These are phyloP conservation scores for Geranomyces michiganensis DNA, from an alignment of 192 early-diverging fungal genomes.

Conservation along the genomic window DNA sequence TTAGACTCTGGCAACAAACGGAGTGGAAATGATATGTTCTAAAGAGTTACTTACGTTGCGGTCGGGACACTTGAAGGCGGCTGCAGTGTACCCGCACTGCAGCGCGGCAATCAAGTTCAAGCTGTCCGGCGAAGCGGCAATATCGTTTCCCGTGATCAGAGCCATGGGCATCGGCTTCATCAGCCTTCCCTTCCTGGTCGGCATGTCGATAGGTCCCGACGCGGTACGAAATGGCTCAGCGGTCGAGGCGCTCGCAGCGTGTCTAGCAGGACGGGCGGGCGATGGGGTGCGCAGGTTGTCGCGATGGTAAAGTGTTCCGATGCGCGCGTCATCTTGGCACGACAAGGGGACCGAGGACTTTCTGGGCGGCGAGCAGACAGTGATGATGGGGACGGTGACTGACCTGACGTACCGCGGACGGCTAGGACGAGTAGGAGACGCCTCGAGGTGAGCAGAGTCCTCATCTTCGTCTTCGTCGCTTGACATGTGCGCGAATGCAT, in stretches of 20 bases:
- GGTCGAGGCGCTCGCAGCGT: background rate
- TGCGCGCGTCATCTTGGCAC: background rate
- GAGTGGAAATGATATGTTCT: no score
- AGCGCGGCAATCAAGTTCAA: conserved; percentile 23
- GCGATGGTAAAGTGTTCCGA: background rate
- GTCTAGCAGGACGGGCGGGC: conserved; percentile 5
- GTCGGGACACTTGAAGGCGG: conserved; percentile 24
- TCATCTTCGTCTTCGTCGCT: background rate
- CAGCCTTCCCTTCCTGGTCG: background rate
- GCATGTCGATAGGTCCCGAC: background rate
- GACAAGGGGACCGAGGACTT: background rate
- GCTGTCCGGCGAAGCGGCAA: conserved; percentile 32
- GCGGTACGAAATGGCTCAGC: background rate
- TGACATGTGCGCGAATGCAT: no score
- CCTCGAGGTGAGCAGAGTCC: background rate
- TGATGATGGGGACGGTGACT: conserved; percentile 14
- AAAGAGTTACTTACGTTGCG: conserved; percentile 19
- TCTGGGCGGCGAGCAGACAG: conserved; percentile 1
- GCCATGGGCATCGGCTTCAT: conserved; percentile 19
- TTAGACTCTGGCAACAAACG: no score
- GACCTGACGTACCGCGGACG: conserved; percentile 3
- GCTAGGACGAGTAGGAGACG: background rate
- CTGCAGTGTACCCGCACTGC: conserved; percentile 25
- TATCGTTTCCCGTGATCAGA: conserved; percentile 16
- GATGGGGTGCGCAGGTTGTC: conserved; percentile 26